Evolutionary conservation across 768 basidiomycete genomes (phyloP), one percentile per base, ranked within the genome.

Genomic region (Trametes meyenii): DNA sequence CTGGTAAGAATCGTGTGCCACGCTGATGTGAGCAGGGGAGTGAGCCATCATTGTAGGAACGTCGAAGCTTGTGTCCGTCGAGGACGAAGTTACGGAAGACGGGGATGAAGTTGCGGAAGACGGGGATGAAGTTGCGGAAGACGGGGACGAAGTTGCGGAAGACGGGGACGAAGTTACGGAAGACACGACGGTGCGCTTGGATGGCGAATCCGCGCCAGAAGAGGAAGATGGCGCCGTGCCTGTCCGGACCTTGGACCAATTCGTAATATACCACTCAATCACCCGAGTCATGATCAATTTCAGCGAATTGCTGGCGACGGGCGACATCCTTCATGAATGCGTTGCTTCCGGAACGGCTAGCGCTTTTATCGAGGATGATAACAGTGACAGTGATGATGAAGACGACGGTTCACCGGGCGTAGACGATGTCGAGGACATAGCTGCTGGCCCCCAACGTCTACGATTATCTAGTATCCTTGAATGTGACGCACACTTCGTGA

Each of bases 191-290:
- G 63, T 84, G 14, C 67, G 73, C n/a, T 67, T 85, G 26, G 72
- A 73, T 26, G 80, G 80, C 33, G 85, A 85, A 71, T 72, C 72
- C 0, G 64, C 70, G 24, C 55, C 62, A 6, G 58, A 66, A n/a
- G 70, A 59, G n/a, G 58, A 58, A 12, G 48, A 36, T 2, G 60
- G 49, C 39, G 52, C 58, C 8, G 64, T 87, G 35, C 89, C 89
- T 14, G 75, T 90, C 45, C 82, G 89, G 7, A 63, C 79, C 0
- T 75, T 90, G 10, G 72, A 76, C 0, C 74, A 85, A 59, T 90
- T 88, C 65, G 68, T 75, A 0, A 73, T 89, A 35, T 88, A 86
- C 55, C 72, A 84, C 14, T 33, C 63, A 13, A 60, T 68, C 1
- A 77, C 78, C 0, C 58, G 67, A 7, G 69, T 76, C 16, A 67